Evolutionary conservation across 495 filamentous ascomycete genomes (phyloP).

Genomic region (Penicillium lividum): DNA sequence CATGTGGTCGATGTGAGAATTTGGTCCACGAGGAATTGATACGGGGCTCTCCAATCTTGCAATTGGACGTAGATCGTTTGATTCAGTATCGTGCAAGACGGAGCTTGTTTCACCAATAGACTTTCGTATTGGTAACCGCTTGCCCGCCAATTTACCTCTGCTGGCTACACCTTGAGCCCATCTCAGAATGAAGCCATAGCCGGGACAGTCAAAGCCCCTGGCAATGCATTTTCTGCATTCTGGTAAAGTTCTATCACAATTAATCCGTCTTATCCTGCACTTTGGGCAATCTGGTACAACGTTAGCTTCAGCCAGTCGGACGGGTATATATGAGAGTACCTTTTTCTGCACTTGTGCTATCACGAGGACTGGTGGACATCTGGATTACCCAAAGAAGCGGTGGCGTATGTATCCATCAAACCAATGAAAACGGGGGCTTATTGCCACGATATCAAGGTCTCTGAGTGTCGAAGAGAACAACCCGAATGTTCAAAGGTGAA

Average conservation of each 20-base stretch:
- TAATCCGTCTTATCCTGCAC: conserved; percentile 14
- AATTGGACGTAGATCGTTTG: not conserved
- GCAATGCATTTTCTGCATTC: conserved; percentile 17
- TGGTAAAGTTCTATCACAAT: conserved; percentile 15
- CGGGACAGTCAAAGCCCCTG: conserved; percentile 12
- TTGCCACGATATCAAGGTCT: not conserved
- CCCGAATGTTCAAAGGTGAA: not conserved
- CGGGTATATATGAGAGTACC: not conserved
- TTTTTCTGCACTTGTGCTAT: conserved; percentile 10
- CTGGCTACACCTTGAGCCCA: conserved; percentile 19
- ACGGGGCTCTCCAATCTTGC: not conserved
- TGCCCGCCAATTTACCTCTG: conserved; percentile 12
- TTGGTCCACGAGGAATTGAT: not conserved
- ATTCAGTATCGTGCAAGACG: not conserved
- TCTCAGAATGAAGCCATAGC: conserved; percentile 12
- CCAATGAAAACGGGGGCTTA: not conserved
- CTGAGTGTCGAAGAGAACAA: not conserved
- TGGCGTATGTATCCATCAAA: not conserved
- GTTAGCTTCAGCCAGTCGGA: not conserved
- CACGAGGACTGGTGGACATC: conserved; percentile 1
- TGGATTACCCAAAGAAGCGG: not conserved
- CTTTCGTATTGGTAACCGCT: not conserved
- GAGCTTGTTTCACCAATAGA: not conserved
- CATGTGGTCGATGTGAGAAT: not conserved
- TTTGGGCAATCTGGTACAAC: conserved; percentile 14